Evolutionary conservation across 164 flowering plant species (phyloP).

Genomic region (Macadamia integrifolia): DNA sequence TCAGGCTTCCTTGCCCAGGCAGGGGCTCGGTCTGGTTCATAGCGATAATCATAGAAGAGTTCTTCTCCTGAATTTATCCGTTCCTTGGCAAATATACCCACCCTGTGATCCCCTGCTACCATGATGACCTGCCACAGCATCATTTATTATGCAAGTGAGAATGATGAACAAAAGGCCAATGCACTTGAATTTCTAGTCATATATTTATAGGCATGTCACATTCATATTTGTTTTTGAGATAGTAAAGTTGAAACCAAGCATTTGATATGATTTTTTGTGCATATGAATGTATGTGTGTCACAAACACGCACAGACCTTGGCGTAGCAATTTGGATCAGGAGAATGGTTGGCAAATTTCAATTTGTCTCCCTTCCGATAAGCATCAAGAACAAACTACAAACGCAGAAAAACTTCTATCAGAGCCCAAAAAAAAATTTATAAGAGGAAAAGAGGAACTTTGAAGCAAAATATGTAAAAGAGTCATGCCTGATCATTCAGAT

Average conservation of each 20-base stretch:
- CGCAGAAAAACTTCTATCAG: not conserved
- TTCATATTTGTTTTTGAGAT: not conserved
- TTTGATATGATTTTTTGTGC: not conserved
- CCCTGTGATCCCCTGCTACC: slow-evolving; percentile 99
- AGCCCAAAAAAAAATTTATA: not conserved
- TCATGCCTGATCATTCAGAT: slow-evolving; percentile 88
- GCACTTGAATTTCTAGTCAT: not conserved
- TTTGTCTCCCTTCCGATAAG: slow-evolving; percentile 94
- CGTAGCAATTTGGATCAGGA: slow-evolving; percentile 98
- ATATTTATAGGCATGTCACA: not conserved
- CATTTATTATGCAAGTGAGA: not conserved
- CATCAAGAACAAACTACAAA: slow-evolving; percentile 95
- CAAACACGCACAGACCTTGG: slow-evolving; percentile 54
- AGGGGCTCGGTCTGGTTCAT: slow-evolving; percentile 95
- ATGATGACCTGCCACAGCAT: slow-evolving; percentile 70
- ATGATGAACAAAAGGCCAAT: not conserved
- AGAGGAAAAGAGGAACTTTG: not conserved
- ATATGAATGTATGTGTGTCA: not conserved
- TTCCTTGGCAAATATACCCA: slow-evolving; percentile 97
- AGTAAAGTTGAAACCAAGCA: not conserved
- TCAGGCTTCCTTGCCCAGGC: slow-evolving; percentile 99
- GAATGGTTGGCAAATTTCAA: slow-evolving; percentile 97
- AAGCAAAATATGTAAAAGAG: not conserved
- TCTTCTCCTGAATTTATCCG: slow-evolving; percentile 87
- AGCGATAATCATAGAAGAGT: slow-evolving; percentile 93